Evolutionary conservation across 2,329 filamentous ascomycete genomes (phyloP).

Genomic region (Cladosporium sp.): DNA sequence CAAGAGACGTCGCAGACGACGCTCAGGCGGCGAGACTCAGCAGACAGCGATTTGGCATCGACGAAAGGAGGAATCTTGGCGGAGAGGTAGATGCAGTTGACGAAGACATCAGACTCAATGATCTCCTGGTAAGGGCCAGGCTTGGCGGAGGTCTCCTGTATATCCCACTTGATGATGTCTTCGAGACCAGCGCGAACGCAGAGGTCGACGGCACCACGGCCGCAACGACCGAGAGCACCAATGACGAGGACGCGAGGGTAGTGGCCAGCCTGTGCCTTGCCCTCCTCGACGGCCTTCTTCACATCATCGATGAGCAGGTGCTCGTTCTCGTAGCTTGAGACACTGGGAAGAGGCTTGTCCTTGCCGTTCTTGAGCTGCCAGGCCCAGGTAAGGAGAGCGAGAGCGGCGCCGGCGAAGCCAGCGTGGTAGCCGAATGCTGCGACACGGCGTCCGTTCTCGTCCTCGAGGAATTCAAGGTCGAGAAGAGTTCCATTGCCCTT

Average conservation of each 20-base stretch:
- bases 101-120: constrained; percentile 50
- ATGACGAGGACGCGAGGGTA: constrained; percentile 79
- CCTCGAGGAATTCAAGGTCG: constrained; percentile 83
- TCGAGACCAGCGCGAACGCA: constrained; percentile 72
- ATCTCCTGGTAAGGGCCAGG: constrained; percentile 41
- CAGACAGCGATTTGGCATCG: constrained; percentile 66
- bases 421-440: constrained; percentile 71
- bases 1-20: constrained; percentile 73
- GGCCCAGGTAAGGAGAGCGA: constrained; percentile 76
- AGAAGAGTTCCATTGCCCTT: constrained; percentile 74
- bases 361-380: constrained; percentile 73
- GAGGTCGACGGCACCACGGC: constrained; percentile 78
- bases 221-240: constrained; percentile 75
- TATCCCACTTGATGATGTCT: constrained; percentile 73
- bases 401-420: constrained; percentile 65
- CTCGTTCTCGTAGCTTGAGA: constrained; percentile 73
- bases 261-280: constrained; percentile 65
- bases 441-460: constrained; percentile 68
- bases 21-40: constrained; percentile 67
- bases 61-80: constrained; percentile 80
- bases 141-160: constrained; percentile 73
- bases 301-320: constrained; percentile 70
- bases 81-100: constrained; percentile 88
- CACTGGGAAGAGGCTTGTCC: constrained; percentile 64
- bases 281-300: constrained; percentile 67